These are phyloP conservation scores for Rhizopus microsporus DNA, from an alignment of 371 early-diverging fungal species.

Conservation along the genomic window DNA sequence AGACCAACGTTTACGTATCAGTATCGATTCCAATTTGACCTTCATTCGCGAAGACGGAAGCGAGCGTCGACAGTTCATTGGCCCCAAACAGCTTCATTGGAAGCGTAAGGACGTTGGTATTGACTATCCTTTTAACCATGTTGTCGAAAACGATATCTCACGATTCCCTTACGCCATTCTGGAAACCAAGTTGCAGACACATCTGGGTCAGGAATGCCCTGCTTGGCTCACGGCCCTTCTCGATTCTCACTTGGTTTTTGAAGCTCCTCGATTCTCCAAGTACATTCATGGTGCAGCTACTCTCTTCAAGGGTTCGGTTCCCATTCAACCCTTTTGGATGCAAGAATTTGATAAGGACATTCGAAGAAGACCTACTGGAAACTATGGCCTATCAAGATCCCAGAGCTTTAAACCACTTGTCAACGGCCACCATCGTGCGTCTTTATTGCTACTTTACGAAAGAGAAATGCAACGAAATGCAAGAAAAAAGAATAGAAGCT, in stretches of 20 bases:
- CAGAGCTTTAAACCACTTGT: constrained; percentile 49
- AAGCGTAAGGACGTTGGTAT: constrained; percentile 83
- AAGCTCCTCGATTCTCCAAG: constrained; percentile 95
- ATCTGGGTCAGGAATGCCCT: constrained; percentile 72
- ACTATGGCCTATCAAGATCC: constrained; percentile 53
- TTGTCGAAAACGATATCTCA: constrained; percentile 77
- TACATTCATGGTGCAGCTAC: constrained; percentile 94
- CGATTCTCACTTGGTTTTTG: constrained; percentile 84
- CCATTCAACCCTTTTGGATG: constrained; percentile 95
- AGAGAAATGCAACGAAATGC: constrained; percentile 5
- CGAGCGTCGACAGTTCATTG: constrained; percentile 48
- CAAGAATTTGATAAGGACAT: constrained; percentile 94
- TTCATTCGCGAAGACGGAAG: constrained; percentile 90
- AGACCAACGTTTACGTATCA: constrained; percentile 93
- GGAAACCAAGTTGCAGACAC: constrained; percentile 96
- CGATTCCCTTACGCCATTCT: constrained; percentile 96
- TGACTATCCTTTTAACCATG: constrained; percentile 82
- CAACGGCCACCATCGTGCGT: constrained; percentile 47
- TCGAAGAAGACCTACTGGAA: constrained; percentile 60
- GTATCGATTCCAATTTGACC: constrained; percentile 95
- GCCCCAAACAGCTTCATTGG: constrained; percentile 76
- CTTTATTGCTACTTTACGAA: constrained; percentile 22
- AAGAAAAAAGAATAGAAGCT: constrained; percentile 30
- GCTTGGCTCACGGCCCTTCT: constrained; percentile 64
- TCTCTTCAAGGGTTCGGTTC: constrained; percentile 80